Base-by-base conservation (phyloP, 306 rosid genomes). In the Delonix regia region DNA sequence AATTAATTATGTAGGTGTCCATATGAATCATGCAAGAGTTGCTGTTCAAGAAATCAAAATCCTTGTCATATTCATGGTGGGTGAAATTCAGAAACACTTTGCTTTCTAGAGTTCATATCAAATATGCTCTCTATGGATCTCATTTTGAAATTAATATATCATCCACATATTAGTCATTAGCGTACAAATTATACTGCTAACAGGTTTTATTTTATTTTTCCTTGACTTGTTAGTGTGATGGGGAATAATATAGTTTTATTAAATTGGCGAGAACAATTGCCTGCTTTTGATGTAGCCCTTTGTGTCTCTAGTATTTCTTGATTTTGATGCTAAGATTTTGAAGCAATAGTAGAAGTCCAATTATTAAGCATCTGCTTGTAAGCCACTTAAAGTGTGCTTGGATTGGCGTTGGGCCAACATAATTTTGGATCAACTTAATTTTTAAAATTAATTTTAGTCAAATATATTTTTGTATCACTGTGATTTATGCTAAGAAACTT, bases 1-100 rank as follows among this genome's bases (percentile, higher is more conserved):
- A 59, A 74, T 68, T 33, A 72, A 70, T 24, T 56, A 30, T 85
- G 84, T 88, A 94, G 98, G 89, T 95, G 98, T 71, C 99, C 99
- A 5, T 95, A 81, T 47, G 95, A 95, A 78, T 83, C 81, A 21
- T 95, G 99, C 90, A 95, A 95, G 89, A 93, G 93, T 86, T 95
- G 98, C 86, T 95, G 99, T 80, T 84, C 96, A 3, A 95, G 85
- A 78, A 93, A 94, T 71, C 99, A 95, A 85, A 95, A 95, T 76
- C 98, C 98, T 38, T 95, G 99, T 81, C 87, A 87, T 60, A 95
- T 95, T 85, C 99, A 95, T 12, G 99, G 99, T 90, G 82, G 60
- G 87, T 11, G 61, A 28, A 36, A 16, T 36, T 76, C 14, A 42
- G 22, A 25, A 57, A 25, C 10, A 30, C 57, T 4, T 4, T 57